These are phyloP conservation scores for Euclidium syriacum DNA, from an alignment of 345 rosid genomes.

Conservation along the genomic window DNA sequence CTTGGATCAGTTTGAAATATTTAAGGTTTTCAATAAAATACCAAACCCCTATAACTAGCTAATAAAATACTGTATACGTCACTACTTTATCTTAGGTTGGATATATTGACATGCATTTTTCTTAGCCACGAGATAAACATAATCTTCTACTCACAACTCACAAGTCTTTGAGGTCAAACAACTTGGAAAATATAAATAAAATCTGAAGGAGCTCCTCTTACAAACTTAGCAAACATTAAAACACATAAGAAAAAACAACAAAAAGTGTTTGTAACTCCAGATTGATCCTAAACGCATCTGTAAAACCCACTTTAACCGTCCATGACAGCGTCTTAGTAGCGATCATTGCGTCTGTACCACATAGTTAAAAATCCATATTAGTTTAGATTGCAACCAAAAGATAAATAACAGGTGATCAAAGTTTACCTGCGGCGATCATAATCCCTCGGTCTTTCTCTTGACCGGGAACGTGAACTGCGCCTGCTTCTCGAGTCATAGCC, in stretches of 20 bases:
- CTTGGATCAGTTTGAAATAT: too few species aligned
- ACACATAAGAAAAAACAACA: neutral
- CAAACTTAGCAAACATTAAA: neutral
- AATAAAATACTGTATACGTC: too few species aligned
- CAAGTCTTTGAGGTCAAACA: constrained; percentile 10
- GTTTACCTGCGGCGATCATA: constrained; percentile 79
- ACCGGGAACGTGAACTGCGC: constrained; percentile 79
- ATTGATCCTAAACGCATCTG: constrained; percentile 24
- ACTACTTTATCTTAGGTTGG: too few species aligned
- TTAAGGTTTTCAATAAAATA: too few species aligned
- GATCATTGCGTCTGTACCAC: constrained; percentile 33
- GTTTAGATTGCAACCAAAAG: neutral
- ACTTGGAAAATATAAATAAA: neutral
- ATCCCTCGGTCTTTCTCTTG: constrained; percentile 74
- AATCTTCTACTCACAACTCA: neutral
- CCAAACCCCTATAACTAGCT: too few species aligned
- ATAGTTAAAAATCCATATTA: neutral
- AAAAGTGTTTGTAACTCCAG: constrained; percentile 15
- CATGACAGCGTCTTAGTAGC: constrained; percentile 21
- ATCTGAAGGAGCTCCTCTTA: constrained; percentile 10
- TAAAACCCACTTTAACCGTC: constrained; percentile 9
- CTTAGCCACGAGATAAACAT: neutral
- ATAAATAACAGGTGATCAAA: neutral
- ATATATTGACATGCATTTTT: too few species aligned
- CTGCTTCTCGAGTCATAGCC: constrained; percentile 71